phyloP scores from a whole-genome alignment of 2,329 filamentous ascomycete species.

The Aureobasidium lini region DNA sequence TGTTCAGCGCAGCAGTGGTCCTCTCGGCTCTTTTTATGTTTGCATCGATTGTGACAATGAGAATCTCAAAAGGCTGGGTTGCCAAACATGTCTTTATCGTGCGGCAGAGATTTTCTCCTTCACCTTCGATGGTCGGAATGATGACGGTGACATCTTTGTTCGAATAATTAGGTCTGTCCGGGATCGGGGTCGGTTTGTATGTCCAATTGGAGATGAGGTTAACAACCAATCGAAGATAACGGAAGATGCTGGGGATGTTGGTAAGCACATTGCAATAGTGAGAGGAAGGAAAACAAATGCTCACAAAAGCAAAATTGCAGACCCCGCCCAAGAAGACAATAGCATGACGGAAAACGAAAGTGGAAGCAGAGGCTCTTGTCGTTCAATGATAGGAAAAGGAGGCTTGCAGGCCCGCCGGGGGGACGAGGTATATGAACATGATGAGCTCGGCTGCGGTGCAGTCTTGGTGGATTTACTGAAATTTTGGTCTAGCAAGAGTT shows the following conservation, averaged over 20 bases:
- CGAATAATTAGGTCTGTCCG: slow-evolving; percentile 70
- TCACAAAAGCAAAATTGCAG: slow-evolving; percentile 18
- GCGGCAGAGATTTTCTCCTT: slow-evolving; percentile 72
- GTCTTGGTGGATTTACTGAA: slow-evolving; percentile 2
- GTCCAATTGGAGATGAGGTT: slow-evolving; percentile 80
- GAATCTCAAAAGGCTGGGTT: slow-evolving; percentile 62
- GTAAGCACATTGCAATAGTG: slow-evolving; percentile 6
- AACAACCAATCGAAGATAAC: slow-evolving; percentile 77
- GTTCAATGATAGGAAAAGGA: slow-evolving; percentile 2
- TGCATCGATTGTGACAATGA: slow-evolving; percentile 79
- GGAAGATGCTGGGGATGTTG: slow-evolving; percentile 59
- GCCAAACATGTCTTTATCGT: slow-evolving; percentile 72
- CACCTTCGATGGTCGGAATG: slow-evolving; percentile 84
- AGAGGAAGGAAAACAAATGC: not conserved
- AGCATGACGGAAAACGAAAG: slow-evolving; percentile 17
- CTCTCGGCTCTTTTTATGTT: slow-evolving; percentile 52
- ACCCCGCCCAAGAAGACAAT: slow-evolving; percentile 16
- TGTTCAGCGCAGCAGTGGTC: slow-evolving; percentile 51
- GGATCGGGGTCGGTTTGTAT: slow-evolving; percentile 78
- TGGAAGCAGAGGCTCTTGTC: slow-evolving; percentile 10
- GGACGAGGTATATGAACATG: slow-evolving; percentile 10
- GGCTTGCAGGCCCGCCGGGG: not conserved
- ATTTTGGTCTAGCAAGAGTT: slow-evolving; percentile 13
- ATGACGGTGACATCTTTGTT: slow-evolving; percentile 86
- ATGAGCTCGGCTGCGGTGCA: slow-evolving; percentile 11